These are phyloP conservation scores for Alloascoidea africana DNA, from an alignment of 805 yeast genomes.

Conservation along the genomic window DNA sequence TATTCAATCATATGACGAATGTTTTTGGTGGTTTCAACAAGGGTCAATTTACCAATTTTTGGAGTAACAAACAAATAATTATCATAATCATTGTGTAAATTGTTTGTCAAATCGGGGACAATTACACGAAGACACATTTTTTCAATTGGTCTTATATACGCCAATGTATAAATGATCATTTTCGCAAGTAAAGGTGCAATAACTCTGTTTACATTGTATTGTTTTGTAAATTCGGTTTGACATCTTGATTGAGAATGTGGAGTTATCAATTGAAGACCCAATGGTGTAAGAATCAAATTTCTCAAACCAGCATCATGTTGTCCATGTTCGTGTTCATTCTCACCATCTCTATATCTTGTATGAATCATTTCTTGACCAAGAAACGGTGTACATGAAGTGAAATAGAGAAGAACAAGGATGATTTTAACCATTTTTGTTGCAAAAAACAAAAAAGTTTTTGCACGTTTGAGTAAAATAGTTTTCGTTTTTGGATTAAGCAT, in stretches of 20 bases:
- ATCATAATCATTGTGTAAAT: too few species aligned
- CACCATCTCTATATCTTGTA: neutral
- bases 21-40: too few species aligned
- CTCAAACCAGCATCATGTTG: neutral
- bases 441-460: neutral
- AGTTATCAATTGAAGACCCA: neutral
- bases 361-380: too few species aligned
- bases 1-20: too few species aligned
- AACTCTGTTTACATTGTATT: too few species aligned
- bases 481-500: neutral
- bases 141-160: neutral
- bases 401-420: neutral
- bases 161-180: slow-evolving; percentile 1
- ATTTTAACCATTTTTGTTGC: neutral
- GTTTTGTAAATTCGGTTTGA: neutral
- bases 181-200: neutral
- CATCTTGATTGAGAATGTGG: neutral
- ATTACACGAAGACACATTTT: too few species aligned
- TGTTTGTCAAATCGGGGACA: too few species aligned
- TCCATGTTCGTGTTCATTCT: neutral
- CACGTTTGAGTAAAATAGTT: neutral
- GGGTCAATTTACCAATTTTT: too few species aligned
- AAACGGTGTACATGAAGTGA: neutral
- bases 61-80: too few species aligned
- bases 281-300: neutral